Evolutionary conservation across 1,284 basidiomycete genomes (phyloP).

Genomic region (Cutaneotrichosporon cavernicola): DNA sequence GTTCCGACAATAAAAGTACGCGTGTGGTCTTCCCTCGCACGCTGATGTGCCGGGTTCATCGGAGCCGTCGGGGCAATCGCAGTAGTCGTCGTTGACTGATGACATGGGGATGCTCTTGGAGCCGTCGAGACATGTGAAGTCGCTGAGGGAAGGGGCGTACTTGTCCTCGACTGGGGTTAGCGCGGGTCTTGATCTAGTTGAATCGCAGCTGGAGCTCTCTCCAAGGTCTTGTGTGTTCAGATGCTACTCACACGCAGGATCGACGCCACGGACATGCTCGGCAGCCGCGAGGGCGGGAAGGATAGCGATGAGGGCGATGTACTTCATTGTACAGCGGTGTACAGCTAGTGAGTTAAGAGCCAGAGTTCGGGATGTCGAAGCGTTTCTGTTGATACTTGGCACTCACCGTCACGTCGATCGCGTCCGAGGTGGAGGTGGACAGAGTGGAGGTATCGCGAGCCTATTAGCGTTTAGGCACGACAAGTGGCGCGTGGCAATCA

Average conservation of each 20-base stretch:
- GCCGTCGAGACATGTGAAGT: conserved; percentile 49
- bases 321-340: conserved; percentile 7
- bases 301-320: conserved; percentile 18
- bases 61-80: conserved; percentile 88
- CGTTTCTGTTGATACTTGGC: neutral
- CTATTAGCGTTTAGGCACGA: too few species aligned
- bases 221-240: too few species aligned
- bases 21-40: conserved; percentile 61
- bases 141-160: conserved; percentile 15
- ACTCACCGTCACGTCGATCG: too few species aligned
- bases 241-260: conserved; percentile 21
- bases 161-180: conserved; percentile 24
- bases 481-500: too few species aligned
- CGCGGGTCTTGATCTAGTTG: too few species aligned
- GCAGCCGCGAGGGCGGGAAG: conserved; percentile 17
- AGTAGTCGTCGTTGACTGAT: conserved; percentile 90
- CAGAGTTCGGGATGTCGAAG: neutral
- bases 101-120: conserved; percentile 59
- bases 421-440: neutral
- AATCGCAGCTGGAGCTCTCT: too few species aligned
- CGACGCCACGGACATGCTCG: conserved; percentile 18
- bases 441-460: neutral
- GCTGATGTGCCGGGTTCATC: conserved; percentile 94
- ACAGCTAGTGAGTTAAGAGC: neutral
- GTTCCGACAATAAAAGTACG: conserved; percentile 83